A percentile compares a stretch with the other conserved stretches of the same genome.
Evolutionary conservation across 2,329 filamentous ascomycete genomes (phyloP).

Genomic region (Akanthomyces uredinophilus): DNA sequence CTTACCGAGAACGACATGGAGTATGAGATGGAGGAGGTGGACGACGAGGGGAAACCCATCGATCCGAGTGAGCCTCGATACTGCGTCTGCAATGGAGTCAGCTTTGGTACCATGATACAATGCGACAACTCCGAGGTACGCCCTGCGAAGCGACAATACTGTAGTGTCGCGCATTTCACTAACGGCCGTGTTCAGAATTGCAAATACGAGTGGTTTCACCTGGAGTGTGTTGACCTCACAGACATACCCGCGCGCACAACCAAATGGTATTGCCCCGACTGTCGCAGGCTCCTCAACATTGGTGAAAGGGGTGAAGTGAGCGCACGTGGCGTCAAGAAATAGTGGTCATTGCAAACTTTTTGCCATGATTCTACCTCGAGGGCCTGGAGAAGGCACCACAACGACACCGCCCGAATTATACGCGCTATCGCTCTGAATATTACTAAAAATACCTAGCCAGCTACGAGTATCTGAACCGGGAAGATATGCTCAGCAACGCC

Average conservation of each 20-base stretch:
- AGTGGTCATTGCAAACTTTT: conserved; percentile 2
- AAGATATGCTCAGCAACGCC: not conserved
- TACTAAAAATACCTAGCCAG: no score
- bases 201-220: conserved; percentile 80
- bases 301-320: conserved; percentile 60
- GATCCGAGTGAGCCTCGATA: conserved; percentile 73
- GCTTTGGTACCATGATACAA: conserved; percentile 77
- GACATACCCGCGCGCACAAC: conserved; percentile 65
- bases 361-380: not conserved
- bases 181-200: conserved; percentile 48
- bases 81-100: conserved; percentile 73
- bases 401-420: not conserved
- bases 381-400: no score
- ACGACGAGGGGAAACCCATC: conserved; percentile 64
- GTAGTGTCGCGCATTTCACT: conserved; percentile 13
- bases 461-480: no score
- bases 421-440: not conserved
- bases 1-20: conserved; percentile 38
- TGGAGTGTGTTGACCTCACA: conserved; percentile 67
- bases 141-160: no score
- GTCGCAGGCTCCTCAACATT: conserved; percentile 57
- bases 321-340: conserved; percentile 50
- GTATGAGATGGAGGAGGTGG: conserved; percentile 53
- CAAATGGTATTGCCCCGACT: conserved; percentile 83
- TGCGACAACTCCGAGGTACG: conserved; percentile 71